phyloP scores from a whole-genome alignment of 2,329 filamentous ascomycete genomes.

The Colletotrichum nymphaeae region DNA sequence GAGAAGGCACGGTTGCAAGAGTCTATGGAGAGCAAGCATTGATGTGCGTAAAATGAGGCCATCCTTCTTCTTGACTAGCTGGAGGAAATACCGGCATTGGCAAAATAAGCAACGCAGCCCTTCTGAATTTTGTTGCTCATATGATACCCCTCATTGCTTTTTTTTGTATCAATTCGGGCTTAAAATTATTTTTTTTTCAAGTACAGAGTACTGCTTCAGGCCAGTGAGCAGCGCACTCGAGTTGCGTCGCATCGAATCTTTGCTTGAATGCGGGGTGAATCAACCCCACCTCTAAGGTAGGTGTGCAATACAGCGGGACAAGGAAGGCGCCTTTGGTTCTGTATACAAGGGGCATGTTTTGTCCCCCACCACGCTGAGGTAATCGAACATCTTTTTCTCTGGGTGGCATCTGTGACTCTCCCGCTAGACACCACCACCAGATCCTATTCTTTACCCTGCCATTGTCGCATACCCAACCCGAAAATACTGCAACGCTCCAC shows the following conservation, averaged over 20 bases:
- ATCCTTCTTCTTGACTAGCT: background rate
- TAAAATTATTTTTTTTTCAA: background rate
- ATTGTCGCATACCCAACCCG: background rate
- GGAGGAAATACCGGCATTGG: no score
- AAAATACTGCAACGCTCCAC: background rate
- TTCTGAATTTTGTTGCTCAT: background rate
- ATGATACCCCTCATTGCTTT: background rate
- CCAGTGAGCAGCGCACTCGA: background rate
- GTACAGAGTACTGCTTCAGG: background rate
- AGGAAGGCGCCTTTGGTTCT: no score
- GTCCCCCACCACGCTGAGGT: slow-evolving; percentile 30
- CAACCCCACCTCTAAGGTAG: slow-evolving; percentile 9
- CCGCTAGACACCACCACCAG: background rate
- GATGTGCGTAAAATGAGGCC: slow-evolving; percentile 69
- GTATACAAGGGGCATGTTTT: background rate
- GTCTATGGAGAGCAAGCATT: slow-evolving; percentile 85
- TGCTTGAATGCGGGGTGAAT: slow-evolving; percentile 10
- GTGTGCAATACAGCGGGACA: background rate
- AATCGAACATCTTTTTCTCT: slow-evolving; percentile 23
- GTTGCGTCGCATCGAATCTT: background rate
- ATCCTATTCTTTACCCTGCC: background rate
- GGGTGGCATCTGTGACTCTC: slow-evolving; percentile 9
- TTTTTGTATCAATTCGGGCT: background rate
- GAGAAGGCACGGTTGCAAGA: slow-evolving; percentile 77
- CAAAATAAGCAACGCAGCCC: background rate